Percentiles rank a stretch among this genome's conserved stretches.
Evolutionary conservation across 257 asterid species (phyloP).

Genomic region (Przewalskia tangutica): DNA sequence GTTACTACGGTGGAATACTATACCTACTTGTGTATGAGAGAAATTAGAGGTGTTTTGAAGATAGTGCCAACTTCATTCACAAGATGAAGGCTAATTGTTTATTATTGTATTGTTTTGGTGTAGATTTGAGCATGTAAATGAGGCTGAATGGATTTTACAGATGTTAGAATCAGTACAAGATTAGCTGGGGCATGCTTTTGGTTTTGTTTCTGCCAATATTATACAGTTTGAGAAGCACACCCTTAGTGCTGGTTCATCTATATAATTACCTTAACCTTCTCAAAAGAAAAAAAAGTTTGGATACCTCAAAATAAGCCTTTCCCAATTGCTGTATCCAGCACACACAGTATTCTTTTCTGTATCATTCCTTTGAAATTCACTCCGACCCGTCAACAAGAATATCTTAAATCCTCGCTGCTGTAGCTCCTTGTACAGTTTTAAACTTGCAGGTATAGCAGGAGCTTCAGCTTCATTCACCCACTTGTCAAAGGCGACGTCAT

Average conservation of each 20-base stretch:
- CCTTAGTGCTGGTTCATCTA: background rate
- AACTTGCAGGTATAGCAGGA: slow-evolving; percentile 64
- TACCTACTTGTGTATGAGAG: background rate
- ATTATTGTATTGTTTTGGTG: background rate
- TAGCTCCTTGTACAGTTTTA: slow-evolving; percentile 56
- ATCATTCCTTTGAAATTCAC: slow-evolving; percentile 57
- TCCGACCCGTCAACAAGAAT: slow-evolving; percentile 64
- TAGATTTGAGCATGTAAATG: background rate
- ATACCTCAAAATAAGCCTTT: slow-evolving; percentile 77
- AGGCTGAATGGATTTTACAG: background rate
- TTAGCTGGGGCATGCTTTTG: background rate
- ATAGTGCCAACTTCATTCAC: background rate
- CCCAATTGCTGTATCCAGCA: slow-evolving; percentile 70
- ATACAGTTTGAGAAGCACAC: background rate
- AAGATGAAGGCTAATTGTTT: background rate
- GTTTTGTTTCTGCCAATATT: background rate
- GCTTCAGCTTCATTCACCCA: slow-evolving; percentile 74
- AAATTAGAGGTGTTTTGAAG: background rate
- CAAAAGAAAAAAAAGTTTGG: background rate
- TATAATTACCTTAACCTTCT: background rate
- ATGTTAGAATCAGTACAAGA: background rate
- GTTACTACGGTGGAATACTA: background rate
- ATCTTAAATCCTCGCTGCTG: slow-evolving; percentile 51
- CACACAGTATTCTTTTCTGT: slow-evolving; percentile 43
- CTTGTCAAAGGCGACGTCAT: slow-evolving; percentile 40